These are phyloP conservation scores for Coprinellus aureogranulatus DNA, from an alignment of 768 basidiomycete species.

Conservation along the genomic window DNA sequence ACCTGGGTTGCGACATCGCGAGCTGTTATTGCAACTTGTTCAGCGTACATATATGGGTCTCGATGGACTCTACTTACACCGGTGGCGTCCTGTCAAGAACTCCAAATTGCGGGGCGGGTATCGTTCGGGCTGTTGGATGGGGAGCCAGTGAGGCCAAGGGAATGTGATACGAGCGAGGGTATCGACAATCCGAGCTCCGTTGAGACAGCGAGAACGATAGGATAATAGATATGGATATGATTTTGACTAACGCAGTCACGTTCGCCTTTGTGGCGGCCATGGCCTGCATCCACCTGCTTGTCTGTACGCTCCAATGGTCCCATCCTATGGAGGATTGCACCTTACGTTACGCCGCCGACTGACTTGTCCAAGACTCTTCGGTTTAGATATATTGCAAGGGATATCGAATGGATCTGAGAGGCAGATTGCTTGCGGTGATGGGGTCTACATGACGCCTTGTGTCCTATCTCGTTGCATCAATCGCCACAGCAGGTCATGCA, in stretches of 20 bases:
- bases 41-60: neutral
- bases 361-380: no score
- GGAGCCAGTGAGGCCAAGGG: neutral
- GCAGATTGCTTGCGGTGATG: neutral
- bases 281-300: neutral
- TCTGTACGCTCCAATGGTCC: neutral
- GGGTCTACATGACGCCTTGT: neutral
- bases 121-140: neutral
- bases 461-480: neutral
- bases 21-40: constrained; percentile 1
- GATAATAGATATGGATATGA: neutral
- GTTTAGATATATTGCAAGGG: no score
- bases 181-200: neutral
- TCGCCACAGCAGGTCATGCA: neutral
- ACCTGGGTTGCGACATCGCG: constrained; percentile 4
- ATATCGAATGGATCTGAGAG: neutral
- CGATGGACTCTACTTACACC: neutral
- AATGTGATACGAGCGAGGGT: no score
- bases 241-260: constrained; percentile 7
- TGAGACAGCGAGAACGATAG: neutral
- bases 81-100: neutral
- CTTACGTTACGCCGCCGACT: neutral
- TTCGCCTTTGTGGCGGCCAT: neutral
- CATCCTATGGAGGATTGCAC: neutral
- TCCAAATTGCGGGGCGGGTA: neutral